Evolutionary conservation across 1,284 basidiomycete genomes (phyloP).

Genomic region (Marasmius sp.): DNA sequence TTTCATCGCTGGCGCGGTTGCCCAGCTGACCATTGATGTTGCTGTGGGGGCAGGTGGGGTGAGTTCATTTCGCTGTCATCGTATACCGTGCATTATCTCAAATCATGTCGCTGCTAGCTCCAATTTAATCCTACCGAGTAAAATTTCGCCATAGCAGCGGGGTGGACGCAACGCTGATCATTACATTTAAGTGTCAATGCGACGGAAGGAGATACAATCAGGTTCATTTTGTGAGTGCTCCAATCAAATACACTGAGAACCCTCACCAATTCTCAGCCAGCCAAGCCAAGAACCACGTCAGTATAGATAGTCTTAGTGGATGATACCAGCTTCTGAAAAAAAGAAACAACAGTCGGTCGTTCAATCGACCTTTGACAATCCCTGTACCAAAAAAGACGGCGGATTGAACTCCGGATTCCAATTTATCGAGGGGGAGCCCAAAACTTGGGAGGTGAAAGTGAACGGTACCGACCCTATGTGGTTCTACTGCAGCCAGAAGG

Average conservation of each 20-base stretch:
- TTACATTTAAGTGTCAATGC: background rate
- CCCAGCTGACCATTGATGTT: constrained; percentile 32
- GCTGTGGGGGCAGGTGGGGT: constrained; percentile 41
- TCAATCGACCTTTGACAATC: constrained; percentile 58
- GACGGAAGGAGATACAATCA: constrained; percentile 49
- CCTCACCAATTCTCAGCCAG: constrained; percentile 18
- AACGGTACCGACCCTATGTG: constrained; percentile 36
- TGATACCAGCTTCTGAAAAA: background rate
- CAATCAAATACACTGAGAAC: background rate
- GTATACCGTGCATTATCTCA: background rate
- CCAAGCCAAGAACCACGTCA: constrained; percentile 39
- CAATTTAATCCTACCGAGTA: background rate
- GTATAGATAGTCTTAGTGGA: constrained; percentile 10
- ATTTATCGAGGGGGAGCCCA: constrained; percentile 24
- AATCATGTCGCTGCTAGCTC: background rate
- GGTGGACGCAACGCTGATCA: background rate
- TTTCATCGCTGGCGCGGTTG: constrained; percentile 37
- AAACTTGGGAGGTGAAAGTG: constrained; percentile 32
- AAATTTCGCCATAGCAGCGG: background rate
- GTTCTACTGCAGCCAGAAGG: constrained; percentile 54
- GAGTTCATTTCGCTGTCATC: constrained; percentile 34
- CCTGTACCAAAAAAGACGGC: constrained; percentile 28
- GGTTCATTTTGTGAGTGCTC: constrained; percentile 49
- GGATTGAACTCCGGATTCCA: constrained; percentile 49
- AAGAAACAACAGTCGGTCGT: constrained; percentile 46